Conservation (phyloP, 805 yeast genomes). For the Blastobotrys terrestris region DNA sequence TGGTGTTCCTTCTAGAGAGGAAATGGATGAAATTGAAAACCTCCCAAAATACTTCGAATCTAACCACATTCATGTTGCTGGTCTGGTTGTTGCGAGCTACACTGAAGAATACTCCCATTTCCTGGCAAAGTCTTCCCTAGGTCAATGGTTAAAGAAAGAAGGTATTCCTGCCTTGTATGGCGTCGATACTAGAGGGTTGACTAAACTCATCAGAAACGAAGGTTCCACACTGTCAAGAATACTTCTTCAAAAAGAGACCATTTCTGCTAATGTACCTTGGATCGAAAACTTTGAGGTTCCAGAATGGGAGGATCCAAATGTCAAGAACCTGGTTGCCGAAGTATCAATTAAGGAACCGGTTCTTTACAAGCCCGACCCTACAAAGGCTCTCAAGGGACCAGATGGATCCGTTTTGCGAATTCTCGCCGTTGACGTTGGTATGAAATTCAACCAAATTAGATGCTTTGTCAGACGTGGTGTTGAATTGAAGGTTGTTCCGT, state of each 20-base stretch:
- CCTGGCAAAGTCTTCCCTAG: constrained; percentile 87
- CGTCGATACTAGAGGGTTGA: constrained; percentile 92
- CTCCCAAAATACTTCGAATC: constrained; percentile 94
- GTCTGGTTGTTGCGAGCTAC: constrained; percentile 93
- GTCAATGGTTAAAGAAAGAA: constrained; percentile 87
- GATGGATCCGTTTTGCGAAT: constrained; percentile 77
- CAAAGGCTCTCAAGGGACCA: constrained; percentile 47
- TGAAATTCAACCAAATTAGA: constrained; percentile 96
- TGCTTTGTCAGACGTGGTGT: constrained; percentile 96
- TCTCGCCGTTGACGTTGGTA: constrained; percentile 93
- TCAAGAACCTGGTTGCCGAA: constrained; percentile 81
- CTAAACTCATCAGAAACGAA: constrained; percentile 84
- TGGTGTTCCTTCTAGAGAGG: constrained; percentile 92
- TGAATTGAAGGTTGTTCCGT: constrained; percentile 91
- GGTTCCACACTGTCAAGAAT: constrained; percentile 94
- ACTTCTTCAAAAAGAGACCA: constrained; percentile 38
- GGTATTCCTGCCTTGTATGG: constrained; percentile 96
- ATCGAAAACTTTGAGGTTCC: constrained; percentile 58
- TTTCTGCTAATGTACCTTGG: constrained; percentile 48
- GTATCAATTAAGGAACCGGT: constrained; percentile 78
- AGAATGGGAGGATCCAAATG: constrained; percentile 91
- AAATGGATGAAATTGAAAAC: constrained; percentile 64
- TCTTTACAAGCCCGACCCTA: constrained; percentile 63
- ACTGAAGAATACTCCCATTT: constrained; percentile 94
- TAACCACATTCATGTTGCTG: constrained; percentile 87